Base-by-base conservation (phyloP, 192 early-diverging fungal species). In the Dispira simplex region DNA sequence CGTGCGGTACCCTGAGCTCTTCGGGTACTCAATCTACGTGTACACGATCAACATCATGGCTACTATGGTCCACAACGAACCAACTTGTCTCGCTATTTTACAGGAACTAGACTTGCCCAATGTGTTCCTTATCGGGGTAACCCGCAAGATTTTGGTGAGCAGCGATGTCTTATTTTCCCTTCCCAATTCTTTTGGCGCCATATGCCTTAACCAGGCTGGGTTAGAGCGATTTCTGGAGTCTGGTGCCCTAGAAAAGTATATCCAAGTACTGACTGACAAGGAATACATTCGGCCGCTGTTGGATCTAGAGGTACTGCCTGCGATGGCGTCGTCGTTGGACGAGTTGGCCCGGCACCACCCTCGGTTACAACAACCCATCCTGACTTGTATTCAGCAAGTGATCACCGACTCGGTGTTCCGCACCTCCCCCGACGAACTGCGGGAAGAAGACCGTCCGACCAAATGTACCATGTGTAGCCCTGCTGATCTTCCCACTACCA, bases 261-360 rank as follows among this genome's bases (percentile, higher is more conserved):
- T 99, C 47, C 72, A 77, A 8, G 69, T 85, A 5, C 87, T 99
- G 58, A 90, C 88, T 0, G 82, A 81, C 13, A 74, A 79, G 60
- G 84, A 90, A 44, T 85, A 90, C 76, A 68, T 94, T 10, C 80
- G 85, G 13, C 75, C 83, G 6, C 79, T 95, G 54, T 78, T 83
- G 65, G 93, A 93, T 44, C 82, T 81, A 20, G 93, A 97, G 47
- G 81, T 90, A 26, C 88, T 92, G 0, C 81, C 86, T n/a, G 71
- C 81, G 3, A 74, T 96, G 39, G 97, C 94, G 32, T 83, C 81
- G 27, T 79, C 85, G 0, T 81, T 99, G 71, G 97, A 99, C 67
- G 97, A 99, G 69, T 79, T 99, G 23, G 87, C 97, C 66, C 85
- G 97, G 16, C 97, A 99, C 72, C 94, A 97, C 64, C 93, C 97